Base-by-base conservation (phyloP, 83 land plant species). In the Isoetes engelmannii region DNA sequence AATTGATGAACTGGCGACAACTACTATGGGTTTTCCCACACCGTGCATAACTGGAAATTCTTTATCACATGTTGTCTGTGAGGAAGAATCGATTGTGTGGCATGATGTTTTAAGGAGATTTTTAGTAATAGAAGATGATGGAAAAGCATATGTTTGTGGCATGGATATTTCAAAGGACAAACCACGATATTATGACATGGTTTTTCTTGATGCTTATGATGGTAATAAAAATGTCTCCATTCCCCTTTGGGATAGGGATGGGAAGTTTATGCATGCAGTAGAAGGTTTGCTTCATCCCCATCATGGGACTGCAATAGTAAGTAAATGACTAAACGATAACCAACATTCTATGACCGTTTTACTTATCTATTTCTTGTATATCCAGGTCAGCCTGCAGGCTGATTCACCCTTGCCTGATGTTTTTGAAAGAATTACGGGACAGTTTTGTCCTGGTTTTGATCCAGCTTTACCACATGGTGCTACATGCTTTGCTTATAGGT, bases 181-280 rank as follows among this genome's bases (percentile, higher is more conserved):
- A 43, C 49, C 67, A 49, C 68, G 72, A 59, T 65, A 72, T 10
- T 92, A 92, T 69, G 98, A 92, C 60, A 55, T 92, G 62, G 82
- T 89, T 58, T 92, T 92, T 68, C 74, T 92, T 19, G 98, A 92
- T 77, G 95, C 98, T 47, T 92, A 83, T 78, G 95, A 92, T 83
- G 98, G 95, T 5, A 83, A 92, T 28, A 89, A 89, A 72, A 82
- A 83, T 56, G 87, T 92, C 60, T 92, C 95, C 5, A 69, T n/a
- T 48, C 79, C 82, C 65, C 77, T 92, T 0, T 84, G 92, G 95
- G 86, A 81, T 60, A 79, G 81, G 48, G 6, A 83, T 69, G 85
- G 87, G 15, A 75, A 78, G 54, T 92, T 92, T 49, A 80, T 92
- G 5, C 58, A 72, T 65, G 71, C 81, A 46, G 87, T 92, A 19